Evolutionary conservation across 148 eudicot genomes (phyloP), one percentile per base, ranked within the genome.

Genomic region (Beta vulgaris): DNA sequence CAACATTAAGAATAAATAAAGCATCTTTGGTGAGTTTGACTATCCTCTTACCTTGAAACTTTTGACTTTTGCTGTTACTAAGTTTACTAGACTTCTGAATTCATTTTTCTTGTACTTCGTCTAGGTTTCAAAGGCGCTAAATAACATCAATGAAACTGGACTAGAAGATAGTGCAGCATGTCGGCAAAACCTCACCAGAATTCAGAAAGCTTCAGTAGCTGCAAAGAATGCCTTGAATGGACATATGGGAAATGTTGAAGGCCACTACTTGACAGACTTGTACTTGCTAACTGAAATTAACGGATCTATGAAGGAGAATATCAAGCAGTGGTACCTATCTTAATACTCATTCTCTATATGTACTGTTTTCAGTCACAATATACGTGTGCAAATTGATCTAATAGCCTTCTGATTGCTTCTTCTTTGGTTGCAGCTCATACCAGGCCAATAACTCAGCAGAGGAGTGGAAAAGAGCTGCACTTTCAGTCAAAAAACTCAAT

Each of bases 61-160:
- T n/a, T n/a, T n/a, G n/a, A n/a, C n/a, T n/a, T n/a, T n/a, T n/a
- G n/a, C n/a, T n/a, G n/a, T n/a, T n/a, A n/a, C n/a, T n/a, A n/a
- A n/a, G n/a, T n/a, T n/a, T n/a, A n/a, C n/a, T n/a, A n/a, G n/a
- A 48, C 1, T 57, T 54, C 29, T 54, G 23, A 9, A 40, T 39
- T 49, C 15, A 12, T 65, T 42, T 2, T 81, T 66, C 48, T 44
- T 57, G 11, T 73, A 16, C 55, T 64, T 53, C 62, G 61, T 69
- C 18, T 74, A 93, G 98, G 97, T 93, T 72, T 91, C 90, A 15
- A 82, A 88, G 46, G 90, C 89, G 59, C 72, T 91, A 69, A 81
- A 69, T 74, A 82, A 84, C 42, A 86, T 93, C 39, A 69, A 84
- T 46, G 84, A 86, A 37, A 73, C 73, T 42, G 70, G 53, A 65